Base-by-base conservation (phyloP, 2,329 filamentous ascomycete species). In the Catunica adiposa region DNA sequence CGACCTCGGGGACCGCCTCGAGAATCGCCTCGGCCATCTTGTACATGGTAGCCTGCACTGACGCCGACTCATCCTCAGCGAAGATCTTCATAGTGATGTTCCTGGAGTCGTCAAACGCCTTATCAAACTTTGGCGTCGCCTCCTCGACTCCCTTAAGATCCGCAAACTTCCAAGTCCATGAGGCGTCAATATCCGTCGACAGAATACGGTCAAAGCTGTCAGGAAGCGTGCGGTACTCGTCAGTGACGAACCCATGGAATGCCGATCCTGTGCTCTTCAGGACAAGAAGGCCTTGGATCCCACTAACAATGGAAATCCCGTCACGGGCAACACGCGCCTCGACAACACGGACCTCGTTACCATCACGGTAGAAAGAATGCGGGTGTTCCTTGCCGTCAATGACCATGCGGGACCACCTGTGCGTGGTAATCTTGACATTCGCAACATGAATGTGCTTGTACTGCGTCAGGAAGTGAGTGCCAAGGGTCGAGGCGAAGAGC, bases 1-100 rank as follows among this genome's bases (percentile, higher is more conserved):
- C 78, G 22, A 89, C 78, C 60, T 82, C 74, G 14, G 88, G 84
- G 23, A 82, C 85, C 22, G 75, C 79, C 7, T 78, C 83, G 54
- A 98, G 74, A 62, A 98, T 95, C 68, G 83, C 74, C 68, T 90
- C 84, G 63, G 79, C 82, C 90, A 98, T 98, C 75, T 96, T 94
- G 75, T 96, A 98, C 92, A 98, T 97, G 59, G 90, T 97, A 63
- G 83, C 83, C 72, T 98, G 92, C 23, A 98, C 92, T 63, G 87
- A 94, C 50, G 92, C 86, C 64, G 87, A 94, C 66, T 89, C 76
- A 65, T 98, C 89, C 65, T 83, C 79, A 44, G 92, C 90, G 65
- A 98, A 98, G 0, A 82, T 86, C 71, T 86, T 85, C 68, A 96
- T 76, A n/a, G 89, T 96, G 67, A 94, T 92, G 54, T 75, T 73